Conservation (phyloP, 371 early-diverging fungal species). For the Apophysomyces ossiformis region DNA sequence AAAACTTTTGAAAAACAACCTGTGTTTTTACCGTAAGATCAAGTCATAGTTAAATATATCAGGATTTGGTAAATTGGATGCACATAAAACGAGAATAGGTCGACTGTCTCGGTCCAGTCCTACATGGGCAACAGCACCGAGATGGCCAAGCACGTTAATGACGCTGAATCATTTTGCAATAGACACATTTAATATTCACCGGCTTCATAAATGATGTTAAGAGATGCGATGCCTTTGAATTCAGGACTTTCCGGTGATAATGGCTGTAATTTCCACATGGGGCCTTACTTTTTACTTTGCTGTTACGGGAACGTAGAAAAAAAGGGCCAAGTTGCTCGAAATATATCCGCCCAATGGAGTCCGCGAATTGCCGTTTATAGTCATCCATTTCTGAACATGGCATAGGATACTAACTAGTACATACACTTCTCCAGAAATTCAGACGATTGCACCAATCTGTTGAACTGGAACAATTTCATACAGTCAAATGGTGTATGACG, state of each 20-base stretch:
- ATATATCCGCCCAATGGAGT: background rate
- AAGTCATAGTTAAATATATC: slow-evolving; percentile 76
- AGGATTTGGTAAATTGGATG: slow-evolving; percentile 83
- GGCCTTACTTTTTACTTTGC: background rate
- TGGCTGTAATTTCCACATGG: slow-evolving; percentile 36
- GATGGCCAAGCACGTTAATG: background rate
- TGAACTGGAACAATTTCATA: no score
- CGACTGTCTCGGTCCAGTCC: slow-evolving; percentile 85
- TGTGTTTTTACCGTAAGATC: slow-evolving; percentile 63
- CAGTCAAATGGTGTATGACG: no score
- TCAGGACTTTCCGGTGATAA: slow-evolving; percentile 44
- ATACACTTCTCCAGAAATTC: no score
- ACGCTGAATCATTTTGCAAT: background rate
- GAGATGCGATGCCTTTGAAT: slow-evolving; percentile 46
- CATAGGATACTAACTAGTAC: no score
- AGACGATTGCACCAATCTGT: no score
- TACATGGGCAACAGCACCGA: slow-evolving; percentile 26
- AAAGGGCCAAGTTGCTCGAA: background rate
- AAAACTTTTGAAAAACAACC: slow-evolving; percentile 8
- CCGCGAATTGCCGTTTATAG: background rate
- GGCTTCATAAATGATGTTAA: slow-evolving; percentile 56
- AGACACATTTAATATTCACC: slow-evolving; percentile 28
- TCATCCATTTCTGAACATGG: background rate
- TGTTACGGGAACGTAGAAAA: background rate
- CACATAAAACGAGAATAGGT: slow-evolving; percentile 81